Base-by-base conservation (phyloP, 2,329 filamentous ascomycete species). In the Diplodia seriata region DNA sequence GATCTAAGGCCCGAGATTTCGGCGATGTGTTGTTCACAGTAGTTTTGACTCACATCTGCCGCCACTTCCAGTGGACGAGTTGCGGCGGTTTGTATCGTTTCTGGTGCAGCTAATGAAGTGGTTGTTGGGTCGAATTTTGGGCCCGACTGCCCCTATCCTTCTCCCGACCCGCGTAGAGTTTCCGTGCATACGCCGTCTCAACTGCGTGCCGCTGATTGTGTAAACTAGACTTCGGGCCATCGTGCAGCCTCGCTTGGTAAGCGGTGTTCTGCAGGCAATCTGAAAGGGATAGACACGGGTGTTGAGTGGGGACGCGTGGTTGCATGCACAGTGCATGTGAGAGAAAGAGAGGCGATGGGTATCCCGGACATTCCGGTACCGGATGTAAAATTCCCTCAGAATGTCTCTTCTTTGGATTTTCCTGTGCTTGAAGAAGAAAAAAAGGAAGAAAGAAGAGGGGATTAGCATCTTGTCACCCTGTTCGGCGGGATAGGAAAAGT, bases 1-100 rank as follows among this genome's bases (percentile, higher is more conserved):
- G 33, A 56, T 56, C 33, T 40, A 9, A 56, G 26, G 18, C 54
- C 54, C 54, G 33, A 56, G n/a, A 40, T 56, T 56, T 38, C n/a
- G 20, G 31, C 54, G 54, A 47, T 47, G 8, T 20, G 18, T 14
- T 7, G 26, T 26, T 26, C 26, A 26, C 26, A 26, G 26, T 26
- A 6, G n/a, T 20, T 47, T n/a, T 47, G 43, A 20, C 14, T 23
- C 31, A 40, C 20, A 23, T 20, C 43, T 15, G 43, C n/a, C 43
- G 43, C n/a, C 43, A 47, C 36, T 20, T 47, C 7, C 3, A n/a
- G 7, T 47, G n/a, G n/a, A n/a, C 8, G 18, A 20, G n/a, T 1
- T 47, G n/a, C 43, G 43, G 43, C 43, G n/a, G 18, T 20, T 47
- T 47, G 43, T 20, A 47, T 47, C 8, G 3, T n/a, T 20, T 47